Evolutionary conservation across 148 eudicot genomes (phyloP).

Genomic region (Fagopyrum tataricum): DNA sequence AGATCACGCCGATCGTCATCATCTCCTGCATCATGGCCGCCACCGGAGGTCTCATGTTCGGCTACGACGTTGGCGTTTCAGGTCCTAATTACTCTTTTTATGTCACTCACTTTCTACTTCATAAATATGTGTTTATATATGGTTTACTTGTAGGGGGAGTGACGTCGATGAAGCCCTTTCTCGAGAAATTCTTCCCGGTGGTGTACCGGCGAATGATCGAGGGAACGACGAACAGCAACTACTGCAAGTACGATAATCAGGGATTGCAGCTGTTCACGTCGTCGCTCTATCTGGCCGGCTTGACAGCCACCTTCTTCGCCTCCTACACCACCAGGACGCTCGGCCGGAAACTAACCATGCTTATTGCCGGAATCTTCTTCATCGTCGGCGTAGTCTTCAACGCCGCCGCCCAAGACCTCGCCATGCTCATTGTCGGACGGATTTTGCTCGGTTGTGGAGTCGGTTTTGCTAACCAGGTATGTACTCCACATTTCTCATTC

Average conservation of each 20-base stretch:
- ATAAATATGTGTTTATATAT: too few relatives aligned
- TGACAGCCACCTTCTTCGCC: constrained; percentile 77
- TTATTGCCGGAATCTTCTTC: constrained; percentile 83
- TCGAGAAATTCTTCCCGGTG: constrained; percentile 71
- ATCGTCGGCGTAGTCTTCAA: constrained; percentile 56
- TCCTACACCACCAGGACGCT: constrained; percentile 65
- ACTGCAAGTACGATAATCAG: constrained; percentile 87
- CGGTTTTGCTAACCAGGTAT: constrained; percentile 93
- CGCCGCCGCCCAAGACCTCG: constrained; percentile 66
- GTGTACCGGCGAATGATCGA: constrained; percentile 35
- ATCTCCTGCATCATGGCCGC: constrained; percentile 92
- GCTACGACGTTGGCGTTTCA: too few relatives aligned
- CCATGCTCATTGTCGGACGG: constrained; percentile 84
- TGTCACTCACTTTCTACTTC: too few relatives aligned
- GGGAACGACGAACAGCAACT: constrained; percentile 33
- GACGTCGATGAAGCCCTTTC: constrained; percentile 61
- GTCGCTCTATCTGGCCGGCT: constrained; percentile 69
- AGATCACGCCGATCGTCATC: constrained; percentile 81
- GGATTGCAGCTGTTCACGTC: constrained; percentile 83
- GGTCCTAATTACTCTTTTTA: too few relatives aligned
- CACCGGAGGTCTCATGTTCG: constrained; percentile 95
- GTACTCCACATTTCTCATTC: too few relatives aligned
- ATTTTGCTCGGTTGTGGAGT: constrained; percentile 91
- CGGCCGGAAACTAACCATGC: constrained; percentile 69
- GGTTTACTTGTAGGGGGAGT: constrained; percentile 98